phyloP scores from a whole-genome alignment of 2,329 filamentous ascomycete genomes.

The Aspergillus piperis region DNA sequence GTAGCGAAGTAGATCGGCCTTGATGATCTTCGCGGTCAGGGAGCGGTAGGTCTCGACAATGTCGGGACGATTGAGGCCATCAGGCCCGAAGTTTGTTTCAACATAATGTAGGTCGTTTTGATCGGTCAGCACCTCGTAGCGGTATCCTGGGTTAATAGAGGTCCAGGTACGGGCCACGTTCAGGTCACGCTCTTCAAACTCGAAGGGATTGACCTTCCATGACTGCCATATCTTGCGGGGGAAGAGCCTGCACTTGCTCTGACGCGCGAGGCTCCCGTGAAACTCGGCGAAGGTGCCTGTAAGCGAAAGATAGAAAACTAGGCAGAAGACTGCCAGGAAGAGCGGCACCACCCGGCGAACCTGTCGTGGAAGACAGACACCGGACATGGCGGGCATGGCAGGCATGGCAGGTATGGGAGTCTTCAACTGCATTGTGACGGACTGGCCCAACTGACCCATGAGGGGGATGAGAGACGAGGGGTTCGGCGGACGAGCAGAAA shows the following conservation, averaged over 20 bases:
- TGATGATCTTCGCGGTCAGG: constrained; percentile 65
- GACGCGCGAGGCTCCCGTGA: neutral
- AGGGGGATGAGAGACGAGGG: neutral
- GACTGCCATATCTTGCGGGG: constrained; percentile 75
- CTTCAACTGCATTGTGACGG: constrained; percentile 6
- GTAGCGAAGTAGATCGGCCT: constrained; percentile 67
- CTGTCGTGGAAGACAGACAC: constrained; percentile 6
- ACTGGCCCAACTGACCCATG: neutral
- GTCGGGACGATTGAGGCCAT: constrained; percentile 66
- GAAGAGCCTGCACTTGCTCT: constrained; percentile 41
- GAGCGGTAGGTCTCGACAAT: constrained; percentile 63
- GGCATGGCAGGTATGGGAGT: neutral
- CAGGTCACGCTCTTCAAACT: constrained; percentile 66
- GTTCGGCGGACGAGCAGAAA: neutral
- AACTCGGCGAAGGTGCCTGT: neutral
- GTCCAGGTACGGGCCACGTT: constrained; percentile 65
- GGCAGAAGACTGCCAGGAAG: constrained; percentile 1
- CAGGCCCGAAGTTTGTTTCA: constrained; percentile 65
- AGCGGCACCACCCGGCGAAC: constrained; percentile 2
- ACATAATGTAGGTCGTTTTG: constrained; percentile 68
- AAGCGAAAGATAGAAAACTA: constrained; percentile 8
- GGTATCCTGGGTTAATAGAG: constrained; percentile 64
- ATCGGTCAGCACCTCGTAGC: constrained; percentile 71
- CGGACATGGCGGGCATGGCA: neutral
- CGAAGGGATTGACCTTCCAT: constrained; percentile 70